Base-by-base conservation (phyloP, 805 yeast genomes). In the Candida loeiensis region DNA sequence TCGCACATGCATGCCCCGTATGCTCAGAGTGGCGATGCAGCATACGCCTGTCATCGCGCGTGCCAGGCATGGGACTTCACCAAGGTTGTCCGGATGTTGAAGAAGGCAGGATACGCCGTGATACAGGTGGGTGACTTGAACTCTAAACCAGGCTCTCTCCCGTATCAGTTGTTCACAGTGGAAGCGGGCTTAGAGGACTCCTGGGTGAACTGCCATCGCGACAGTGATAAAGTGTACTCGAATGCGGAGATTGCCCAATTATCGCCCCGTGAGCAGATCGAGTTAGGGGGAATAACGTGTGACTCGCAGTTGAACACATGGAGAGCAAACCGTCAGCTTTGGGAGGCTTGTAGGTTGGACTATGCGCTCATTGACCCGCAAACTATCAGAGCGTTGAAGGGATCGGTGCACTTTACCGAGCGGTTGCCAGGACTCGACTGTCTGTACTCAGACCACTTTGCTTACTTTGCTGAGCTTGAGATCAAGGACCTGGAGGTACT, bases 1-100 rank as follows among this genome's bases (percentile, higher is more conserved):
- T 82, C 95, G 13, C 99, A 93, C 59, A 83, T 93, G 93, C 99
- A 93, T 61, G 99, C 99, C 1, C 99, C 99, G 0, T 93, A 93
- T 55, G 74, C 93, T 1, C 54, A 64, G 13, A 62, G 68, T 0
- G 98, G 98, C 2, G 96, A 89, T 59, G 95, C 95, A 2, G 84
- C 90, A 2, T 93, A 93, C 56, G 69, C 80, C 3, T 85, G 96
- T 50, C 98, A 93, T 56, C 69, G 99, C 36, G 81, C 96, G 0
- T 77, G 93, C 43, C 99, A 93, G 61, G 97, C 98, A 1, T 93
- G 98, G 98, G 96, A 90, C 58, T 77, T 93, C 58, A 74, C 93
- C 24, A 75, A 78, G 37, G 44, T 89, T 25, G 79, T 85, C 1
- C 71, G 71, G 13, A 60, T 80, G 26, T 73, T 90, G 34, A 69